A percentile compares a stretch with the other conserved stretches of the same genome.
Conservation (phyloP, 2,329 filamentous ascomycete genomes). For the Colletotrichum musicola region DNA sequence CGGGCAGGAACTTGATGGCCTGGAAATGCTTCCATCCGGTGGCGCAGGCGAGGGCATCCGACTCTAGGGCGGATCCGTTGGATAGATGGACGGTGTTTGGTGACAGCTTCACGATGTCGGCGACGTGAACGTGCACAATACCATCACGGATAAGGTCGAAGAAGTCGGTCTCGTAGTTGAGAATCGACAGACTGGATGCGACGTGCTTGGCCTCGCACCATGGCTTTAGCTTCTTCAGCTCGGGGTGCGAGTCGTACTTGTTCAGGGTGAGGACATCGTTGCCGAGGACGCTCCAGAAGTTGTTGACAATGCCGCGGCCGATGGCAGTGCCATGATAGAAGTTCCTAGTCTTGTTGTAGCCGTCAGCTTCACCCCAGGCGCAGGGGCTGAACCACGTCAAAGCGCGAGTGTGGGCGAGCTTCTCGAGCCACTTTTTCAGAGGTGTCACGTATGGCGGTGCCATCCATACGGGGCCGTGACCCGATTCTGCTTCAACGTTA, state of each 20-base stretch:
- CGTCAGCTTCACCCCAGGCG: conserved; percentile 75
- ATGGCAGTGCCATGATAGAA: conserved; percentile 70
- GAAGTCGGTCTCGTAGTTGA: conserved; percentile 70
- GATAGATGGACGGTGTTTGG: conserved; percentile 63
- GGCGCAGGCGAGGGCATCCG: conserved; percentile 66
- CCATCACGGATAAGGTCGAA: conserved; percentile 67
- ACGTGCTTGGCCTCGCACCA: conserved; percentile 65
- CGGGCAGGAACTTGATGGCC: conserved; percentile 64
- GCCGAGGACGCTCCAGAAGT: conserved; percentile 70
- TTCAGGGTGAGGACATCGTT: conserved; percentile 67
- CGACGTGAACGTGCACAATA: conserved; percentile 65
- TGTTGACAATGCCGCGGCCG: conserved; percentile 66
- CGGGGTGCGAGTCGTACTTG: conserved; percentile 66
- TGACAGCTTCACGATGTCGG: conserved; percentile 62
- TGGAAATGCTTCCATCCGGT: conserved; percentile 71
- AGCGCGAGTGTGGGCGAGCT: conserved; percentile 74
- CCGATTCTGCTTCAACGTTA: conserved; percentile 49
- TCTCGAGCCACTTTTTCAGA: conserved; percentile 76
- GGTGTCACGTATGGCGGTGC: conserved; percentile 73
- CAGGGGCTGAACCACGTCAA: conserved; percentile 82
- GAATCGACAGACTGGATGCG: conserved; percentile 68
- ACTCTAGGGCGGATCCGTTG: conserved; percentile 58
- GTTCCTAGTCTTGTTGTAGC: conserved; percentile 64
- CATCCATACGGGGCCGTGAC: conserved; percentile 71
- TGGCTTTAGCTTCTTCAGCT: conserved; percentile 66